Conservation (phyloP, 495 filamentous ascomycete genomes). For the Penicillium psychrofluorescens region DNA sequence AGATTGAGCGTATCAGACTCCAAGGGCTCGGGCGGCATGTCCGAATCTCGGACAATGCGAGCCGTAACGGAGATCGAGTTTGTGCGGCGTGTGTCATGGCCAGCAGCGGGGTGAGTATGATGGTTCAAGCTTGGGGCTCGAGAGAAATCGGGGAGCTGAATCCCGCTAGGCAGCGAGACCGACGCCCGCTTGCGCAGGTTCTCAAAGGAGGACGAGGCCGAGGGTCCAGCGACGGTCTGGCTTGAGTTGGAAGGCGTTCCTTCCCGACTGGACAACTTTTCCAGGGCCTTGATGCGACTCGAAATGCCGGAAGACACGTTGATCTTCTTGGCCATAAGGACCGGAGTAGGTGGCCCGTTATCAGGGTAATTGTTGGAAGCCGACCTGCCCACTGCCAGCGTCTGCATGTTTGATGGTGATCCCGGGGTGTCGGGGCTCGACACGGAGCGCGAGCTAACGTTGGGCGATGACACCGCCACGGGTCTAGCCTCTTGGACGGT, state of each 20-base stretch:
- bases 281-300: slow-evolving; percentile 80
- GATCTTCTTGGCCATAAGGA: slow-evolving; percentile 58
- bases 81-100: slow-evolving; percentile 27
- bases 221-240: slow-evolving; percentile 13
- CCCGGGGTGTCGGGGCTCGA: slow-evolving; percentile 37
- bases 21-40: slow-evolving; percentile 28
- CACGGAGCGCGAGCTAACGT: slow-evolving; percentile 39
- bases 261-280: slow-evolving; percentile 58
- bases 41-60: slow-evolving; percentile 60
- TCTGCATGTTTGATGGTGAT: slow-evolving; percentile 31
- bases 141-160: slow-evolving; percentile 8
- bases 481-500: slow-evolving; percentile 78
- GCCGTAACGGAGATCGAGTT: slow-evolving; percentile 73
- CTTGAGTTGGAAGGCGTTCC: slow-evolving; percentile 19
- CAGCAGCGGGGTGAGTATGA: slow-evolving; percentile 19
- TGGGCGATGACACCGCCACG: slow-evolving; percentile 76
- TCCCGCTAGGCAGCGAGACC: slow-evolving; percentile 21
- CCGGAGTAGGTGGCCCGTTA: slow-evolving; percentile 21
- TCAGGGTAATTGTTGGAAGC: slow-evolving; percentile 29
- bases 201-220: slow-evolving; percentile 33
- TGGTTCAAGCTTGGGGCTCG: slow-evolving; percentile 26
- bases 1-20: slow-evolving; percentile 50
- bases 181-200: slow-evolving; percentile 37
- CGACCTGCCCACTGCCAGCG: slow-evolving; percentile 28
- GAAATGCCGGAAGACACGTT: slow-evolving; percentile 85